Evolutionary conservation across 23 red algal species (phyloP).

Genomic region (Gracilaria vermiculophylla): DNA sequence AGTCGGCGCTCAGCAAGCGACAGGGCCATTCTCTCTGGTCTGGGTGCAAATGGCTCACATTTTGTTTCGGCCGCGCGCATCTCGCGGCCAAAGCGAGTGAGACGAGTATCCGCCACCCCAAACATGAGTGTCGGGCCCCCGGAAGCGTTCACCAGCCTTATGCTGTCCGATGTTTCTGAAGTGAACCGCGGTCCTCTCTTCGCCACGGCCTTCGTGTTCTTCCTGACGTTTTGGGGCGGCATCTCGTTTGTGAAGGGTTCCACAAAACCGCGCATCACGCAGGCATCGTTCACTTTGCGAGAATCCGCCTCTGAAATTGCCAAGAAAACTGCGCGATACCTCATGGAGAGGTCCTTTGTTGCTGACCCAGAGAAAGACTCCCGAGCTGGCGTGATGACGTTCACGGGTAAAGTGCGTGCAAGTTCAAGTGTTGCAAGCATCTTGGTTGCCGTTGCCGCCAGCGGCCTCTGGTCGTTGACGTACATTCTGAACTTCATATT

Average conservation of each 20-base stretch:
- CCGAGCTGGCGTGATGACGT: conserved; percentile 75
- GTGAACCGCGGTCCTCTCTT: conserved; percentile 49
- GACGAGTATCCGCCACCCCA: not conserved
- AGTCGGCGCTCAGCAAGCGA: not conserved
- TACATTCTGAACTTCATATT: conserved; percentile 65
- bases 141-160: not conserved
- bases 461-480: conserved; percentile 49
- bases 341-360: conserved; percentile 64
- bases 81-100: not conserved
- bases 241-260: conserved; percentile 89
- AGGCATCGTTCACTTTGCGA: conserved; percentile 63
- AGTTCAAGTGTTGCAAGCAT: conserved; percentile 67
- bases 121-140: not conserved
- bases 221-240: conserved; percentile 80
- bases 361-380: conserved; percentile 63
- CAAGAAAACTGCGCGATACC: conserved; percentile 47
- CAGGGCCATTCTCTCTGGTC: not conserved
- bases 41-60: not conserved
- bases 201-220: conserved; percentile 77
- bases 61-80: not conserved
- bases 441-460: conserved; percentile 56
- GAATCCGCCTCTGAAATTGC: conserved; percentile 34
- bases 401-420: conserved; percentile 63
- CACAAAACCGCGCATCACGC: conserved; percentile 69
- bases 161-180: conserved; percentile 53